Evolutionary conservation across 1,139 yeast species (phyloP), one percentile per base, ranked within the genome.

Genomic region (Diutina catenulata): DNA sequence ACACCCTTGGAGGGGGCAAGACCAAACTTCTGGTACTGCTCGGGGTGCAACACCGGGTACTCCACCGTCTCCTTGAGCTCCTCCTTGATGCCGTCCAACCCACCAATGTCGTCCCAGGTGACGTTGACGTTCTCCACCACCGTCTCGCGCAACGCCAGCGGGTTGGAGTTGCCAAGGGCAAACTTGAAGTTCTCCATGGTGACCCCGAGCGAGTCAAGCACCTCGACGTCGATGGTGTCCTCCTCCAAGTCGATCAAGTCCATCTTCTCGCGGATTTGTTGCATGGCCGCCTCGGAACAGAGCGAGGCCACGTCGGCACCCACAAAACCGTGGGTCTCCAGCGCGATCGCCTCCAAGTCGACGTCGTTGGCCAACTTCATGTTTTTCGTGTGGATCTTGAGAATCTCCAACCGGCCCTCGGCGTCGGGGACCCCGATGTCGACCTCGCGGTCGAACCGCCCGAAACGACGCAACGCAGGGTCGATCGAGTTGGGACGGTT

Each of bases 351-450:
- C 68, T 91, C 98, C 56, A 91, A 75, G 59, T 91, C 96, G 40
- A 91, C 98, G 55, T 84, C 98, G 45, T 79, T 95, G 35, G 76
- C 91, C 53, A 91, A 73, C 64, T 91, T 93, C 98, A 91, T 93
- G 66, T 93, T 93, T 69, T 91, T 91, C 45, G 98, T 91, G 55
- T 67, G 73, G 42, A 67, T 67, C 63, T 94, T 80, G 55, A 93
- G 72, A 50, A 91, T 91, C 67, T 93, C 99, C 51, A 91, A 74
- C 68, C 99, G 84, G 51, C 98, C 98, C 48, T 94, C 86, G 42
- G 96, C 96, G 65, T 91, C 98, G 42, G 98, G 98, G 51, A 91
- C 94, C 61, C 98, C 97, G 55, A 91, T 87, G 61, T 91, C 98
- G 47, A 91, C 96, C 66, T 91, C 99, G 65, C 97, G 81, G 61